Percentiles rank a stretch among this genome's conserved stretches.
Evolutionary conservation across 257 asterid genomes (phyloP).

Genomic region (Coffea eugenioides): DNA sequence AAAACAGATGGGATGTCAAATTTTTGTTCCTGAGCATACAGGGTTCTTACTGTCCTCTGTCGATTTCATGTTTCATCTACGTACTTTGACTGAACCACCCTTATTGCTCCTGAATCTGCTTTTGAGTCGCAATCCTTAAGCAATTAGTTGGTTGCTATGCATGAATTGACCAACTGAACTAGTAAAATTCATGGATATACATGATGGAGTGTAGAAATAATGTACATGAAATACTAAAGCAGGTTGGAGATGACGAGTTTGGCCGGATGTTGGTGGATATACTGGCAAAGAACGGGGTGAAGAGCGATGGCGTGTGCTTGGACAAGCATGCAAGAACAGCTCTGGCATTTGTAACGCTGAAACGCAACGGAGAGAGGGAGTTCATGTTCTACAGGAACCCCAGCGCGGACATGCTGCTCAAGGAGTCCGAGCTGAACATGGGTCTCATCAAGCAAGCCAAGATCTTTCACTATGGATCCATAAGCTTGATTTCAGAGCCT

Average conservation of each 20-base stretch:
- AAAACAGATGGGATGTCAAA: no score
- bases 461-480: conserved; percentile 52
- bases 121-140: no score
- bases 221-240: background rate
- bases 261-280: conserved; percentile 41
- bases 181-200: no score
- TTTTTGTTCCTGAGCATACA: no score
- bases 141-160: no score
- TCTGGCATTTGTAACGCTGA: conserved; percentile 37
- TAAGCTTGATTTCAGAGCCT: conserved; percentile 48
- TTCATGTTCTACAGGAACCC: conserved; percentile 50
- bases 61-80: no score
- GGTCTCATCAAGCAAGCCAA: conserved; percentile 25
- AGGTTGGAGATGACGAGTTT: conserved; percentile 46
- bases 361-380: conserved; percentile 40
- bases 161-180: no score
- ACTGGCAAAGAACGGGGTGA: conserved; percentile 30
- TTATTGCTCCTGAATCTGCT: no score
- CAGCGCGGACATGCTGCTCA: conserved; percentile 41
- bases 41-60: no score
- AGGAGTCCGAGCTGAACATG: conserved; percentile 37
- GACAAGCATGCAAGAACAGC: conserved; percentile 40
- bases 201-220: no score
- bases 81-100: no score
- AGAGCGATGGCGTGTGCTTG: conserved; percentile 38